These are phyloP conservation scores for Beauveria australis DNA, from an alignment of 2,329 filamentous ascomycete genomes.

Conservation along the genomic window DNA sequence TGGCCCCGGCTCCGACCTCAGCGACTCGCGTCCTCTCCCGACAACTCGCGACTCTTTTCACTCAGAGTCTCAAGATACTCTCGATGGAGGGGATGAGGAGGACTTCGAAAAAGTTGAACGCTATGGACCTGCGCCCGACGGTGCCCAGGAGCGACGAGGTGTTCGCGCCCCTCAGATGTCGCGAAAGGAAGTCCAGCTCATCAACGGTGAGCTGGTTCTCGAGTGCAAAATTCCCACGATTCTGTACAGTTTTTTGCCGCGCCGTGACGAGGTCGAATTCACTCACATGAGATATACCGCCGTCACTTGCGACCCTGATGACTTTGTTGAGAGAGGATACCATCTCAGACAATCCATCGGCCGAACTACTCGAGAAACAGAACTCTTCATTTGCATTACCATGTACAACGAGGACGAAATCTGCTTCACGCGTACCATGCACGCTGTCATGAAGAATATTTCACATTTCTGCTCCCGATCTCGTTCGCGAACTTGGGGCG, in stretches of 20 bases:
- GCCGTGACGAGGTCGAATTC: conserved; percentile 89
- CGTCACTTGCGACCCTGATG: conserved; percentile 94
- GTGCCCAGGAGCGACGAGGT: conserved; percentile 79
- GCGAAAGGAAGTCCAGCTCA: conserved; percentile 88
- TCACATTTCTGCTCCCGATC: conserved; percentile 89
- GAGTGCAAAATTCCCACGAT: conserved; percentile 99
- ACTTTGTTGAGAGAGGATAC: conserved; percentile 83
- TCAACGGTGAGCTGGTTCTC: conserved; percentile 94
- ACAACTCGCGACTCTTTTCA: conserved; percentile 50
- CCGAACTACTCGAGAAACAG: conserved; percentile 75
- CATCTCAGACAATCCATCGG: conserved; percentile 89
- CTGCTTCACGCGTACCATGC: conserved; percentile 94
- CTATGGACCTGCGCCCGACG: conserved; percentile 81
- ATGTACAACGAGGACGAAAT: conserved; percentile 99
- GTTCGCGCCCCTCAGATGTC: conserved; percentile 81
- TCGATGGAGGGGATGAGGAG: conserved; percentile 37
- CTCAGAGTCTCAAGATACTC: conserved; percentile 43
- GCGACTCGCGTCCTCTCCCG: conserved; percentile 42
- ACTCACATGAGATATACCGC: conserved; percentile 98
- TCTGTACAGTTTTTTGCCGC: conserved; percentile 89
- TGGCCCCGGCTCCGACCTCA: conserved; percentile 49
- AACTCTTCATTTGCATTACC: conserved; percentile 92
- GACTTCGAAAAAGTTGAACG: conserved; percentile 58
- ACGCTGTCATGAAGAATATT: conserved; percentile 97
- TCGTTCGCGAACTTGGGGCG: conserved; percentile 93